Percentiles rank a stretch among this genome's conserved stretches.
Conservation (phyloP, 805 yeast species). For the Starmerella etchellsii region DNA sequence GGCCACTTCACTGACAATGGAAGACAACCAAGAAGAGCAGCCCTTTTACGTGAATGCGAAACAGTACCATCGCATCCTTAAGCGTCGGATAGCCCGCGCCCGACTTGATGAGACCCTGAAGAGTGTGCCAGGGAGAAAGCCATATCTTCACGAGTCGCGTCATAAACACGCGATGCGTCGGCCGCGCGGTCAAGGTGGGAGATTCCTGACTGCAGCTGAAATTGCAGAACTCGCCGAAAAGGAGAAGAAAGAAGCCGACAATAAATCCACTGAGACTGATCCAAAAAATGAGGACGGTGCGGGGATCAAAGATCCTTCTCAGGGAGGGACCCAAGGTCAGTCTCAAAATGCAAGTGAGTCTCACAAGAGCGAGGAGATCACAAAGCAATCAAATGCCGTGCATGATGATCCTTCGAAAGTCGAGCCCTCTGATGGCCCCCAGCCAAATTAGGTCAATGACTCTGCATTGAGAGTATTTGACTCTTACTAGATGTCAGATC, state of each 20-base stretch:
- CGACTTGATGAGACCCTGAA: conserved; percentile 78
- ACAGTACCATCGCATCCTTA: conserved; percentile 88
- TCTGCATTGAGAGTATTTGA: no score
- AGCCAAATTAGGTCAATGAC: no score
- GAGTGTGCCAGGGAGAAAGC: conserved; percentile 67
- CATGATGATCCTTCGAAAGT: no score
- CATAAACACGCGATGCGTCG: conserved; percentile 99
- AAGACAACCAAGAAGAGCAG: conserved; percentile 42
- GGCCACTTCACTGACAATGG: no score
- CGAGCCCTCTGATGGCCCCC: no score
- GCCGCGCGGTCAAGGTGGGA: conserved; percentile 97
- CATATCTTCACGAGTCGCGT: conserved; percentile 90
- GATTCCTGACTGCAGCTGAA: conserved; percentile 88
- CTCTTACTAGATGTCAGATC: no score
- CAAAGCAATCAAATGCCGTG: no score
- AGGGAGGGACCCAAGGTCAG: no score
- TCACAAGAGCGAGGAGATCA: no score
- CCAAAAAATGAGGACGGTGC: background rate
- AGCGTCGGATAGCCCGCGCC: conserved; percentile 87
- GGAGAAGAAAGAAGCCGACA: background rate
- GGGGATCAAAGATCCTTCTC: no score
- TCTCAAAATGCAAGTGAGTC: no score
- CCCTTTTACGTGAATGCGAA: conserved; percentile 97
- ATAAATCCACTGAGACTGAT: background rate
- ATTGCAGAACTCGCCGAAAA: conserved; percentile 34